Conservation (phyloP, 495 filamentous ascomycete species). For the Penicillium daleae region DNA sequence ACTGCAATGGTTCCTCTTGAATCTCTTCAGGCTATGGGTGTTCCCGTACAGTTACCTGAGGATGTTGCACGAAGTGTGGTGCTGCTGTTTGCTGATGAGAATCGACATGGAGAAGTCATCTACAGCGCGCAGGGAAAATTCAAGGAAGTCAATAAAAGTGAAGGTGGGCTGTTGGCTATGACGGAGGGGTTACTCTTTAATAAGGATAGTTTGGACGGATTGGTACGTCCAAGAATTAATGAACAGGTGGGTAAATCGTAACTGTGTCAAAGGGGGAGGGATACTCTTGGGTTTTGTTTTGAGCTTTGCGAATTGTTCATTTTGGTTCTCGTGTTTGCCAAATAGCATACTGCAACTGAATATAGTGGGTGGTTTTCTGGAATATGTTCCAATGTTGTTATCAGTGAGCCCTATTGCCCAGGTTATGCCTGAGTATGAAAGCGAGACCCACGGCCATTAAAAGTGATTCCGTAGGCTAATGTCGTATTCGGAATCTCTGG, state of each 20-base stretch:
- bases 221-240: slow-evolving; percentile 18
- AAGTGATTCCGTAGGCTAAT: too few species aligned
- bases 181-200: slow-evolving; percentile 17
- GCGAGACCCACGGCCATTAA: too few species aligned
- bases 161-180: slow-evolving; percentile 30
- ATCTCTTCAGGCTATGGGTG: slow-evolving; percentile 28
- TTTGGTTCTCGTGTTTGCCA: background rate
- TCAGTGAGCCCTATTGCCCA: too few species aligned
- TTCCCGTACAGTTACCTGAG: slow-evolving; percentile 34
- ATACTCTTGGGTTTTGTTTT: background rate
- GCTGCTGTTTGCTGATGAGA: slow-evolving; percentile 38
- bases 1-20: slow-evolving; percentile 35
- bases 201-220: slow-evolving; percentile 19
- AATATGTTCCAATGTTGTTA: too few species aligned
- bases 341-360: background rate
- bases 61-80: slow-evolving; percentile 45
- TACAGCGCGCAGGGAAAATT: slow-evolving; percentile 44
- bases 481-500: too few species aligned
- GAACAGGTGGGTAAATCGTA: slow-evolving; percentile 1
- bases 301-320: too few species aligned
- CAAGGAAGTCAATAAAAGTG: slow-evolving; percentile 42
- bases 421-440: too few species aligned
- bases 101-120: slow-evolving; percentile 41
- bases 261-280: background rate
- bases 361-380: background rate